phyloP scores from a whole-genome alignment of 176 grass and related monocot species.

The Puya raimondii region DNA sequence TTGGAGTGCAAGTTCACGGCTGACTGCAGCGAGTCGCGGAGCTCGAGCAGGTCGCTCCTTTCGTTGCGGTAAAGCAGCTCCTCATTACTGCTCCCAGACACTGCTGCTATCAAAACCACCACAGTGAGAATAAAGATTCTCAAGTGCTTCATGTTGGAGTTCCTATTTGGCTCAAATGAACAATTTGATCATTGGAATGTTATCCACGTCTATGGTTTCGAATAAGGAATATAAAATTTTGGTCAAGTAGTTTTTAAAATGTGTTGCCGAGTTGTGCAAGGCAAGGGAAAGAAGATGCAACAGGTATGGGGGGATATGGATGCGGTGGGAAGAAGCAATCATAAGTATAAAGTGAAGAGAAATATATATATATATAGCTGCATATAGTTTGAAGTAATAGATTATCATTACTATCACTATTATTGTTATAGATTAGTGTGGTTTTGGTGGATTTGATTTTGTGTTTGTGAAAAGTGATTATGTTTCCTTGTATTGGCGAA shows the following conservation, averaged over 20 bases:
- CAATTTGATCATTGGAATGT: background rate
- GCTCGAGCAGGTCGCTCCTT: constrained; percentile 47
- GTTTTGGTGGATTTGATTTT: constrained; percentile 27
- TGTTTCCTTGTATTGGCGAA: constrained; percentile 22
- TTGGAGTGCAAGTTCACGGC: constrained; percentile 73
- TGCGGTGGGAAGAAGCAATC: constrained; percentile 20
- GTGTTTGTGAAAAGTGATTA: constrained; percentile 2
- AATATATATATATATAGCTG: constrained; percentile 15
- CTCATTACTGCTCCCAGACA: background rate
- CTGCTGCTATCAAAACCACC: constrained; percentile 2
- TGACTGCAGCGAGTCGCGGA: constrained; percentile 71
- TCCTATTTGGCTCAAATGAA: background rate
- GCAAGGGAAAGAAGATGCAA: constrained; percentile 48
- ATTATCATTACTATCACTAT: too few species aligned
- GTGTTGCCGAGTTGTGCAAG: constrained; percentile 70
- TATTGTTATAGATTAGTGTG: background rate
- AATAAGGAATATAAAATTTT: constrained; percentile 3
- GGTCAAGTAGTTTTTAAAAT: constrained; percentile 14
- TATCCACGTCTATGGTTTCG: background rate
- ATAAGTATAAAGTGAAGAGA: constrained; percentile 28
- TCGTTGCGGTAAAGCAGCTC: constrained; percentile 47
- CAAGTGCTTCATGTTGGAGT: background rate
- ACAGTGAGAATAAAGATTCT: background rate
- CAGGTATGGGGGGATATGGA: constrained; percentile 12
- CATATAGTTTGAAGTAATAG: too few species aligned